Percentiles rank a stretch among this genome's conserved stretches.
phyloP scores from a whole-genome alignment of 768 basidiomycete genomes.

The Phaffia tasmanica region DNA sequence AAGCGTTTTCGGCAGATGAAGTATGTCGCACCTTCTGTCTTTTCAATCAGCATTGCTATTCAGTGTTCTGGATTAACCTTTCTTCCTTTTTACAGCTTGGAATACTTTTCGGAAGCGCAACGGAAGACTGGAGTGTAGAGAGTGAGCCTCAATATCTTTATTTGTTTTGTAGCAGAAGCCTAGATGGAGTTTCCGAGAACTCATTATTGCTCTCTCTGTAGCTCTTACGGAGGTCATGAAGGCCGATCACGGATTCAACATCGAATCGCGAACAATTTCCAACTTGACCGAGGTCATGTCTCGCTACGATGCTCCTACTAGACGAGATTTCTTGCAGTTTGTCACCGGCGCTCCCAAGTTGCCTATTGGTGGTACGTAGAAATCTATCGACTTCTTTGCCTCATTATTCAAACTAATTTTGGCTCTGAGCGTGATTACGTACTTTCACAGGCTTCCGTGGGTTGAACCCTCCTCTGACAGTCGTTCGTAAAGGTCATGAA shows the following conservation, averaged over 20 bases:
- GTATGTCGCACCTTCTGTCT: not conserved
- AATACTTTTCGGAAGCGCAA: conserved; percentile 86
- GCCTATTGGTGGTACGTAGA: conserved; percentile 75
- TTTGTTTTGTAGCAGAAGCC: not conserved
- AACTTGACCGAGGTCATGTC: conserved; percentile 79
- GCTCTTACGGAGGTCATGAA: conserved; percentile 82
- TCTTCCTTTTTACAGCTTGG: conserved; percentile 44
- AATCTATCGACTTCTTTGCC: too few species aligned
- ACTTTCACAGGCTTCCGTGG: conserved; percentile 69
- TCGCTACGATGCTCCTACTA: conserved; percentile 56
- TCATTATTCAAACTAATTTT: too few species aligned
- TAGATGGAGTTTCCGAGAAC: not conserved
- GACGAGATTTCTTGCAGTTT: conserved; percentile 87
- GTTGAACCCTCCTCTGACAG: conserved; percentile 83
- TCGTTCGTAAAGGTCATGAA: conserved; percentile 94
- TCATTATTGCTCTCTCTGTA: conserved; percentile 36
- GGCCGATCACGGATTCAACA: conserved; percentile 96
- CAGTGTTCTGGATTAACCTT: not conserved
- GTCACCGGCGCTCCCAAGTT: conserved; percentile 95
- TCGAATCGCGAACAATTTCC: conserved; percentile 81
- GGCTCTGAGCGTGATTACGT: conserved; percentile 15
- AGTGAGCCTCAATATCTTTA: conserved; percentile 49
- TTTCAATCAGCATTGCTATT: not conserved
- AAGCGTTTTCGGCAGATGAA: conserved; percentile 86
- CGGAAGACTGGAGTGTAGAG: conserved; percentile 93